These are phyloP conservation scores for Rubia tinctorum DNA, from an alignment of 305 asterid genomes.

Conservation along the genomic window DNA sequence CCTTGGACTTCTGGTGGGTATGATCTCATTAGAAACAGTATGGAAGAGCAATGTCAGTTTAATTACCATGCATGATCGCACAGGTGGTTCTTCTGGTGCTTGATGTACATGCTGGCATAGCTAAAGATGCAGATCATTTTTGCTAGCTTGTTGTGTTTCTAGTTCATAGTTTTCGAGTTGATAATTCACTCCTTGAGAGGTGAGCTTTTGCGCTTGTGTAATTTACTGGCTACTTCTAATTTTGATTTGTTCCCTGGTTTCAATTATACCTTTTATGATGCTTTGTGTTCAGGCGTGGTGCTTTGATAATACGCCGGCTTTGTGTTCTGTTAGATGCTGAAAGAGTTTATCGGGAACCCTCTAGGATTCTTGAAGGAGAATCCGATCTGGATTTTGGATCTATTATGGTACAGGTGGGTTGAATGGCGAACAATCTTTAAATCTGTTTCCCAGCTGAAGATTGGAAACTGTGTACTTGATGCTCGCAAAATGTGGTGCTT, in stretches of 20 bases:
- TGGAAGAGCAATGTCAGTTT: background rate
- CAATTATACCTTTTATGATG: slow-evolving; percentile 17
- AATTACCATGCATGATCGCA: slow-evolving; percentile 7
- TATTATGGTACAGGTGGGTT: slow-evolving; percentile 85
- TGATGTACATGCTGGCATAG: slow-evolving; percentile 98
- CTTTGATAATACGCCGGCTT: slow-evolving; percentile 84
- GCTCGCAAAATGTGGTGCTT: background rate
- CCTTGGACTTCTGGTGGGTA: background rate
- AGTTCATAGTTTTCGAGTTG: slow-evolving; percentile 70
- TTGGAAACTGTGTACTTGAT: background rate
- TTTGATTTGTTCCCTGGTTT: slow-evolving; percentile 5
- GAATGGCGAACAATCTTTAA: background rate
- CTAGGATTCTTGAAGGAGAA: slow-evolving; percentile 86
- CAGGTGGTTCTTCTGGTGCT: slow-evolving; percentile 98
- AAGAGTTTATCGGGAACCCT: slow-evolving; percentile 89
- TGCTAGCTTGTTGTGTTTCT: slow-evolving; percentile 73
- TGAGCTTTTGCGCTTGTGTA: slow-evolving; percentile 31
- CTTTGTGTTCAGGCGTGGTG: slow-evolving; percentile 77
- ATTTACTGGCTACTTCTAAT: slow-evolving; percentile 9
- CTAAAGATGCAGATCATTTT: slow-evolving; percentile 82
- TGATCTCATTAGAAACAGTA: background rate
- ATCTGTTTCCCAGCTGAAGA: background rate
- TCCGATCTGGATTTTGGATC: slow-evolving; percentile 93
- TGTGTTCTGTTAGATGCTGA: slow-evolving; percentile 96
- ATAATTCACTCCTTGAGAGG: slow-evolving; percentile 96